phyloP scores from a whole-genome alignment of 495 filamentous ascomycete species.

The Pseudoneurospora amorphoporcata region DNA sequence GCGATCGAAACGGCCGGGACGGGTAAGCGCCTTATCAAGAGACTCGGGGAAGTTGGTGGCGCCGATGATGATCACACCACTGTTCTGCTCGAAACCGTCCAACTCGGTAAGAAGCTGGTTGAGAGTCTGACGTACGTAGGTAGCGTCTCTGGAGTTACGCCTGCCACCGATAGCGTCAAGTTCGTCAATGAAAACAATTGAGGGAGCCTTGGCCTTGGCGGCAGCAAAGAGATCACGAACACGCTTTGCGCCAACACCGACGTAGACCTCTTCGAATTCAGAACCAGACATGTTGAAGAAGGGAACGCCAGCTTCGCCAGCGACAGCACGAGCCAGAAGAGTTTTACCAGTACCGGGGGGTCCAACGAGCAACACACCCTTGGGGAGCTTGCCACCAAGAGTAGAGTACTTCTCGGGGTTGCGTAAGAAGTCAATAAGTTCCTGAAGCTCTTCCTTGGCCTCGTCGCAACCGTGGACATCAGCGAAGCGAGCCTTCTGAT shows the following conservation, averaged over 20 bases:
- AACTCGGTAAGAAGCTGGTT: constrained; percentile 98
- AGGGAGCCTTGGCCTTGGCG: constrained; percentile 79
- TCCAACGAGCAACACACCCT: constrained; percentile 90
- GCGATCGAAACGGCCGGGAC: constrained; percentile 92
- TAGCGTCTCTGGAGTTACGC: constrained; percentile 83
- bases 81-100: constrained; percentile 91
- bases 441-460: constrained; percentile 94
- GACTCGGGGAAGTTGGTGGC: constrained; percentile 94
- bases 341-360: constrained; percentile 98
- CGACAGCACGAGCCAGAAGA: constrained; percentile 90
- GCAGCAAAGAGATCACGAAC: constrained; percentile 90
- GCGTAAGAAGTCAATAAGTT: constrained; percentile 90
- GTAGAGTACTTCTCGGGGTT: constrained; percentile 85
- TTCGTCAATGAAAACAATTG: constrained; percentile 98
- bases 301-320: constrained; percentile 92
- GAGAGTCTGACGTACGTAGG: constrained; percentile 94
- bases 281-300: constrained; percentile 99
- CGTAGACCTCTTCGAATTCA: constrained; percentile 97
- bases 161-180: constrained; percentile 93
- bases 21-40: constrained; percentile 87
- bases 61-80: constrained; percentile 85
- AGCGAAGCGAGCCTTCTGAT: constrained; percentile 81
- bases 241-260: constrained; percentile 94
- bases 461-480: constrained; percentile 98
- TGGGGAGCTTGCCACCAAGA: constrained; percentile 90